Conservation (phyloP, 306 rosid species). For the Crotalaria pallida region DNA sequence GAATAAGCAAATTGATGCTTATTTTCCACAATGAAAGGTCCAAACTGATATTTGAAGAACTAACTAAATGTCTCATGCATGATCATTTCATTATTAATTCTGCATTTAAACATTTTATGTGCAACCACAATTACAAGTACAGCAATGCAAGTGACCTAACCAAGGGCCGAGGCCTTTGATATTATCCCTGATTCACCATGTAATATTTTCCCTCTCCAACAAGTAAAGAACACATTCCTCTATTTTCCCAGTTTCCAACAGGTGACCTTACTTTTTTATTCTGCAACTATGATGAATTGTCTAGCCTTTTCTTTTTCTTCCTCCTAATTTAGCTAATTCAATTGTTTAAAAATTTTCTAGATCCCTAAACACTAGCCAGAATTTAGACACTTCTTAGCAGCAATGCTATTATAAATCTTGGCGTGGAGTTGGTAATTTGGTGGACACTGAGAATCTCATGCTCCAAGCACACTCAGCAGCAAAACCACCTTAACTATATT, state of each 20-base stretch:
- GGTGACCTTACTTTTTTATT: slow-evolving; percentile 4
- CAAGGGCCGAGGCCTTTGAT: not conserved
- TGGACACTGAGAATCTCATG: slow-evolving; percentile 8
- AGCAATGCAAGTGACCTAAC: not conserved
- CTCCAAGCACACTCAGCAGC: not conserved
- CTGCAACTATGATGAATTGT: not conserved
- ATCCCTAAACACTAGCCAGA: not conserved
- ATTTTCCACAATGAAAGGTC: too few species aligned
- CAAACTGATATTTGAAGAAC: too few species aligned
- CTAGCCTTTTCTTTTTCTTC: not conserved
- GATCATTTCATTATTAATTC: not conserved
- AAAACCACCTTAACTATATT: slow-evolving; percentile 4
- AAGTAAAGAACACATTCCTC: slow-evolving; percentile 3
- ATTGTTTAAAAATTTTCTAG: not conserved
- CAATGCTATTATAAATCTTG: not conserved
- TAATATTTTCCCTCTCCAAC: not conserved
- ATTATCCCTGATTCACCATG: not conserved
- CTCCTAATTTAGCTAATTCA: not conserved
- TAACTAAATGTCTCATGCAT: not conserved
- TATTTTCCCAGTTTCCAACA: not conserved
- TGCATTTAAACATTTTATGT: not conserved
- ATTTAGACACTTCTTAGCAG: slow-evolving; percentile 7
- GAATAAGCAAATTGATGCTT: too few species aligned
- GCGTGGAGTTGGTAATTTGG: slow-evolving; percentile 14
- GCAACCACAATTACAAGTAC: not conserved